Percentiles rank a stretch among this genome's conserved stretches.
Evolutionary conservation across 2,329 filamentous ascomycete species (phyloP).

Genomic region (Botrytis galanthina): DNA sequence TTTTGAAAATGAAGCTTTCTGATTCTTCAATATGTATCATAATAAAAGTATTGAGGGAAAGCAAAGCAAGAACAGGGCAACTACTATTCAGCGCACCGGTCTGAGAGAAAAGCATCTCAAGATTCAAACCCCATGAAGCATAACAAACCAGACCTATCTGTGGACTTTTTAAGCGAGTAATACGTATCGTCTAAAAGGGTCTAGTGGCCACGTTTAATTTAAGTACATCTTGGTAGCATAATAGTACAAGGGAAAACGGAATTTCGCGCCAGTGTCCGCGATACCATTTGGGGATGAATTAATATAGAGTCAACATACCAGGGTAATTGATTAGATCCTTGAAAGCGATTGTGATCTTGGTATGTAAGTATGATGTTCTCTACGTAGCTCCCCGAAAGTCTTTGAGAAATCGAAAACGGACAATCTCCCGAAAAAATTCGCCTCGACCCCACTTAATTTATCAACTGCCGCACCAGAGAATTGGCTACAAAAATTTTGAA

Average conservation of each 20-base stretch:
- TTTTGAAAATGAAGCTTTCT: neutral
- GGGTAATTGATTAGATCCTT: neutral
- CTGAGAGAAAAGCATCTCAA: neutral
- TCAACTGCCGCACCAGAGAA: neutral
- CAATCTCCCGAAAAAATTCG: neutral
- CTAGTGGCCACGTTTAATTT: neutral
- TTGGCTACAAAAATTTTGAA: neutral
- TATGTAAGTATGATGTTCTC: neutral
- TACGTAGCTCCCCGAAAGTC: neutral
- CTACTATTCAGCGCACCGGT: neutral
- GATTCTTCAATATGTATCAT: neutral
- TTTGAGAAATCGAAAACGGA: neutral
- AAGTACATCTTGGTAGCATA: neutral
- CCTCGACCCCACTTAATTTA: neutral
- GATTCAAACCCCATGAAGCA: neutral
- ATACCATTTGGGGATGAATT: neutral
- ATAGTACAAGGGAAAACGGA: neutral
- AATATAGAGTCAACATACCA: no score
- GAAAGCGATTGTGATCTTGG: neutral
- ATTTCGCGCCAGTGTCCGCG: neutral
- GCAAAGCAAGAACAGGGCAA: neutral
- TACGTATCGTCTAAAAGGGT: rapidly evolving
- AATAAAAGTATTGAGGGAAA: neutral
- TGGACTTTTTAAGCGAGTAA: neutral
- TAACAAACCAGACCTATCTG: neutral